Evolutionary conservation across 1,284 basidiomycete species (phyloP), one percentile per base, ranked within the genome.

Genomic region (Takashimella koratensis): DNA sequence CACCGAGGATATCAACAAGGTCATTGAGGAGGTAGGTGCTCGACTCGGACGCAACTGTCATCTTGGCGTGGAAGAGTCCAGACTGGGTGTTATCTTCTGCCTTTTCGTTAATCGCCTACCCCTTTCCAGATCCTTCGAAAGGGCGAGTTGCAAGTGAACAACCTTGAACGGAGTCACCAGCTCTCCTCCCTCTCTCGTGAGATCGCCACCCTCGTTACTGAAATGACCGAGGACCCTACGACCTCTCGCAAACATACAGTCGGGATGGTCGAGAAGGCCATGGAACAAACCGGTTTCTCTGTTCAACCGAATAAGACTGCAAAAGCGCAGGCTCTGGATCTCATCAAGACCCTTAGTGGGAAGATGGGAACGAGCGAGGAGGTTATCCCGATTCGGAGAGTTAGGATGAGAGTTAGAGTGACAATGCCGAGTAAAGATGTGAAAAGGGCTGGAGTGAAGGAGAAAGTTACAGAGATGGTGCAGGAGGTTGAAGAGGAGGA

Each of bases 241-340:
- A 95, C 91, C 3, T 86, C 92, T 67, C 80, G 86, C 22, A 92
- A 93, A 4, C 94, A 97, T 73, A 88, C 93, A 2, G 90, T 95
- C 44, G 88, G 90, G 20, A 92, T 98, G 80, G 91, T 99, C 58
- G 96, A 99, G 70, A 98, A 98, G 77, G 94, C 93, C 0, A 95
- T 99, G 91, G 79, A 84, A 22, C 94, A 98, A 71, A 86, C 91
- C 5, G 93, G 94, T 11, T 96, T 88, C 76, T 93, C 88, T 62
- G 86, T 96, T 39, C 89, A 90, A 68, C 82, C 83, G 24, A 85
- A 86, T 55, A 96, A 96, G 79, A 88, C 83, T 45, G 93, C 93
- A 19, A 98, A 98, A 78, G 87, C 86, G 55, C 92, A 95, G 81
- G 92, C 95, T 3, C 84, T 94, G 5, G 94, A 95, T 63, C 88